These are phyloP conservation scores for Helianthus tuberosus DNA, from an alignment of 129 eudicot species.

Conservation along the genomic window DNA sequence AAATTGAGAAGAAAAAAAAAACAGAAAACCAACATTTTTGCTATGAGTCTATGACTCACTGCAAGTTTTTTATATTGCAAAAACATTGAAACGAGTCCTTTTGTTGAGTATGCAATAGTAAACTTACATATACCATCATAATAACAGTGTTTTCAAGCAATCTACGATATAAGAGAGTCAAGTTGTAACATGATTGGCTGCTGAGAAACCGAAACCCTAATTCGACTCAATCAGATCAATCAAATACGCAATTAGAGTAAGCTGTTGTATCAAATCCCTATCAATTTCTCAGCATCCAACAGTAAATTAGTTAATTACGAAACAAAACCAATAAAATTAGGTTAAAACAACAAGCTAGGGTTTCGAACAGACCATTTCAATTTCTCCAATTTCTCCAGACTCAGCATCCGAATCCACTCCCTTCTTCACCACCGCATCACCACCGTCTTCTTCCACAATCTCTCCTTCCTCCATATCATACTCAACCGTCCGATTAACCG, in stretches of 20 bases:
- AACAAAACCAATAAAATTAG: not conserved
- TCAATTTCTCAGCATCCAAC: slow-evolving; percentile 19
- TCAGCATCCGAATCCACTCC: slow-evolving; percentile 55
- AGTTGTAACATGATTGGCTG: slow-evolving; percentile 3
- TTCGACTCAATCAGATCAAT: slow-evolving; percentile 12
- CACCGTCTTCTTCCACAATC: slow-evolving; percentile 74
- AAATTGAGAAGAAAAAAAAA: slow-evolving; percentile 7
- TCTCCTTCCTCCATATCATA: slow-evolving; percentile 99
- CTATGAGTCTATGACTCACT: slow-evolving; percentile 7
- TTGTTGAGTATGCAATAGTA: no score
- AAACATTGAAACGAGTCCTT: not conserved
- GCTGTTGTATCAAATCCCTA: not conserved
- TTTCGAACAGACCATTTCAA: slow-evolving; percentile 61
- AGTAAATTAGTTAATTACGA: not conserved
- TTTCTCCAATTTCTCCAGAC: slow-evolving; percentile 80
- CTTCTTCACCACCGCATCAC: slow-evolving; percentile 31
- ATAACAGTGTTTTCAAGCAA: not conserved
- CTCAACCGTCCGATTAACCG: slow-evolving; percentile 44
- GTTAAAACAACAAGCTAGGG: slow-evolving; percentile 11
- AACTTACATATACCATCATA: not conserved
- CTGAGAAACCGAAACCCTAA: slow-evolving; percentile 30
- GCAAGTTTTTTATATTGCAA: slow-evolving; percentile 9
- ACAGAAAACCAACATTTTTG: slow-evolving; percentile 1
- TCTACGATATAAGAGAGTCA: slow-evolving; percentile 10
- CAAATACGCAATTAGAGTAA: slow-evolving; percentile 2